Base-by-base conservation (phyloP, 2,329 filamentous ascomycete species). In the Ceratocystis alfenasii region DNA sequence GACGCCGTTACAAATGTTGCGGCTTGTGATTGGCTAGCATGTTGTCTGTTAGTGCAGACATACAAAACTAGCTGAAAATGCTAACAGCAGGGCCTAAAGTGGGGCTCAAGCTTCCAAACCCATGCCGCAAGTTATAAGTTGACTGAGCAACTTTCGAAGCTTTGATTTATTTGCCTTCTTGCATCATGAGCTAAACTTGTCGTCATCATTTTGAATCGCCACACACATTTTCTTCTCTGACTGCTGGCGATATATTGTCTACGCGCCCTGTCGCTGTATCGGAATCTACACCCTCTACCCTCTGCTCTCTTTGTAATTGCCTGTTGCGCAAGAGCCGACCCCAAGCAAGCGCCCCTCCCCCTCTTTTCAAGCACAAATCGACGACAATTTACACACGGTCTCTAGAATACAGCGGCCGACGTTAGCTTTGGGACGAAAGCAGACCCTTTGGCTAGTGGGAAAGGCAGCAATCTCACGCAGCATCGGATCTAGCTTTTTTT, bases 291-390 rank as follows among this genome's bases (percentile, higher is more conserved):
- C 17, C 12, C 25, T 33, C 15, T 33, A 22, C 17, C 12, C 25
- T 33, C 28, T 33, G 10, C 20, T 57, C 22, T 41, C 53, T 15
- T 30, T 28, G 30, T 57, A 33, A 50, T 50, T 57, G 53, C 53
- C 28, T 17, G 28, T 28, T 17, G 28, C 25, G 22, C 53, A 17
- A n/a, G 5, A 17, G 10, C 12, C 25, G 10, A 57, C 4, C 28
- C 25, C 53, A 57, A 57, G 53, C 36, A 41, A 41, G 36, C 36
- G 36, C 53, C 53, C 53, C 28, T 57, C 53, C 53, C 53, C 53
- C 53, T 57, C 53, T 57, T 57, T 57, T 57, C 1, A 12, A 57
- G n/a, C 10, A 25, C 36, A 41, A 57, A n/a, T 17, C 53, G 7
- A 25, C 10, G 22, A 17, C 28, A 30, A 57, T 15, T 28, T 30